Conservation (phyloP, 768 basidiomycete species). For the Lactifluus volemus region DNA sequence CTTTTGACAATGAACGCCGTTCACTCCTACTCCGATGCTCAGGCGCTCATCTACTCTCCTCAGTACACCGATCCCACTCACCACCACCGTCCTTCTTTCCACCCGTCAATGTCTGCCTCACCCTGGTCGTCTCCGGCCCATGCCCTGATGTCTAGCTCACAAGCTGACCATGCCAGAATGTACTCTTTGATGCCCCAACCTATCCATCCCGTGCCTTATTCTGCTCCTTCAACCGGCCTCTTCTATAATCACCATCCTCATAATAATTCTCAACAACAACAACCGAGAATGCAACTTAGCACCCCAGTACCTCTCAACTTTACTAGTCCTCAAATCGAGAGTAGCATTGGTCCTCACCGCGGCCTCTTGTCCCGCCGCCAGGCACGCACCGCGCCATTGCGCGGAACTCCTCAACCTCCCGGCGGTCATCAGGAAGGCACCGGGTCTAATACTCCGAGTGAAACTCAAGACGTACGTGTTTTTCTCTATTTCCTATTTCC, state of each 20-base stretch:
- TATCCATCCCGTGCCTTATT: constrained; percentile 20
- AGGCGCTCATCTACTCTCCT: constrained; percentile 12
- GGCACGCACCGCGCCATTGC: constrained; percentile 14
- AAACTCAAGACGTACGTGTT: constrained; percentile 17
- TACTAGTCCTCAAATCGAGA: constrained; percentile 15
- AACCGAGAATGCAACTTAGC: constrained; percentile 11
- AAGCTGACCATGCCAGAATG: constrained; percentile 19
- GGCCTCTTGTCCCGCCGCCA: constrained; percentile 18
- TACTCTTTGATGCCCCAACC: constrained; percentile 22
- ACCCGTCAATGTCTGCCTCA: constrained; percentile 15
- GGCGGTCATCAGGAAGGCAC: constrained; percentile 1
- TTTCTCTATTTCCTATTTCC: not conserved
- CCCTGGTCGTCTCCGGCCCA: constrained; percentile 22
- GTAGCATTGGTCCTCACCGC: constrained; percentile 19
- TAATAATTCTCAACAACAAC: constrained; percentile 8
- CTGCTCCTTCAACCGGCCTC: constrained; percentile 16
- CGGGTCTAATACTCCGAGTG: constrained; percentile 5
- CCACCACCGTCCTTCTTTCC: constrained; percentile 18
- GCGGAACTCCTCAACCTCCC: constrained; percentile 8
- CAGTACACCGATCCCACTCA: constrained; percentile 19
- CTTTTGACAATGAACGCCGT: constrained; percentile 18
- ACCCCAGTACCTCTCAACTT: constrained; percentile 14
- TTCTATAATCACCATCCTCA: constrained; percentile 17
- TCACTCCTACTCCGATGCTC: constrained; percentile 18
- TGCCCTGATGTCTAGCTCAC: constrained; percentile 16